These are phyloP conservation scores for Curvularia verruculosa DNA, from an alignment of 2,329 filamentous ascomycete genomes.

Conservation along the genomic window DNA sequence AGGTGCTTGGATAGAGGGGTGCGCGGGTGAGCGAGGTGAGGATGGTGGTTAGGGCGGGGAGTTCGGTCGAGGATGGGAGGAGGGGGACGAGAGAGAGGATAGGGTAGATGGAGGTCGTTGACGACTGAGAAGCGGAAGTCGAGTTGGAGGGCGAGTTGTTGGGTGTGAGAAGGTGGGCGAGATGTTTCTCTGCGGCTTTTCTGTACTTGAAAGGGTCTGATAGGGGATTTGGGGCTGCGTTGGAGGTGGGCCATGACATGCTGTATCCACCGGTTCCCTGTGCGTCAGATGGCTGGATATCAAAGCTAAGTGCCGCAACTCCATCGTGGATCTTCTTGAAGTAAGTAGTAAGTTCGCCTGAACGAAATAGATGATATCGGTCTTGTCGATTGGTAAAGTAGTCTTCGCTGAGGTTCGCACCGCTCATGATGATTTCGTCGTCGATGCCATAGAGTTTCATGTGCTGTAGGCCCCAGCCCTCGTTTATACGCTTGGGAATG, in stretches of 20 bases:
- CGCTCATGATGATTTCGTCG: conserved; percentile 90
- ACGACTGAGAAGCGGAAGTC: conserved; percentile 34
- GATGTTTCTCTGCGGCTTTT: conserved; percentile 66
- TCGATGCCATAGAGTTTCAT: conserved; percentile 99
- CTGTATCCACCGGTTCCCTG: conserved; percentile 57
- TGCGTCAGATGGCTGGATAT: conserved; percentile 67
- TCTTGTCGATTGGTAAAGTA: conserved; percentile 98
- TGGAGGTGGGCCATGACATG: conserved; percentile 76
- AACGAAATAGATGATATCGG: conserved; percentile 89
- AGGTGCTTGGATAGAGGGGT: conserved; percentile 71
- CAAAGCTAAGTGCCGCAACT: conserved; percentile 81
- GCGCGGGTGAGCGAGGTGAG: conserved; percentile 72
- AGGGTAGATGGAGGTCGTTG: conserved; percentile 73
- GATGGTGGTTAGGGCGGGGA: conserved; percentile 78
- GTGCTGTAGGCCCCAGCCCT: conserved; percentile 97
- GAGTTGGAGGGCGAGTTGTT: conserved; percentile 33
- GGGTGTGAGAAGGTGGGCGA: conserved; percentile 70
- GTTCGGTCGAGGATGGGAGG: conserved; percentile 85
- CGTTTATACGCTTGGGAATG: conserved; percentile 89
- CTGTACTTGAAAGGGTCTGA: conserved; percentile 73
- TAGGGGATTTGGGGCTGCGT: conserved; percentile 77
- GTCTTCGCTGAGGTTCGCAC: conserved; percentile 86
- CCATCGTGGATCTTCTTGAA: conserved; percentile 78
- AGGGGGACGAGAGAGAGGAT: conserved; percentile 88
- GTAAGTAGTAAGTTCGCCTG: conserved; percentile 78